phyloP scores from a whole-genome alignment of 2,329 filamentous ascomycete genomes.

The Arthrinium puccinioides region DNA sequence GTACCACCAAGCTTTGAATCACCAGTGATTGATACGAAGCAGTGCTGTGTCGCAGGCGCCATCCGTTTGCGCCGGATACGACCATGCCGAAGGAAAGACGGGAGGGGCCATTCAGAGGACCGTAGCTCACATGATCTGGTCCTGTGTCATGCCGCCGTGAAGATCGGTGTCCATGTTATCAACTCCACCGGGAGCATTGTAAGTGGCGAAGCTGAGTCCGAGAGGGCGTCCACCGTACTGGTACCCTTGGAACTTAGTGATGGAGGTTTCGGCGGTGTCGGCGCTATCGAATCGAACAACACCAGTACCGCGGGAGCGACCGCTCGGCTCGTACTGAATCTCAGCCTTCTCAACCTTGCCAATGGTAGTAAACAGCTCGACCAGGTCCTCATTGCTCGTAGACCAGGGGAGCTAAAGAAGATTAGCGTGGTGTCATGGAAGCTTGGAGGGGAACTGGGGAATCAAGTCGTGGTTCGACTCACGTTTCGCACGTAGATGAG shows the following conservation, averaged over 20 bases:
- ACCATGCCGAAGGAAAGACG: conserved; percentile 7
- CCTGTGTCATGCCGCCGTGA: conserved; percentile 75
- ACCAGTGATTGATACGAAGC: too few species aligned
- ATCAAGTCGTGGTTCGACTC: too few species aligned
- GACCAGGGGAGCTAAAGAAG: conserved; percentile 82
- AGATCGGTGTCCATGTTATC: conserved; percentile 82
- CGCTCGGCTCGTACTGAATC: conserved; percentile 96
- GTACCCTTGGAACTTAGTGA: conserved; percentile 95
- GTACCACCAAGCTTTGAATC: too few species aligned
- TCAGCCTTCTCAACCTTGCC: conserved; percentile 98
- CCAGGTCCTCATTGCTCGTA: conserved; percentile 93
- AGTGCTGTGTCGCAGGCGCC: too few species aligned
- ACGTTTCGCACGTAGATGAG: conserved; percentile 96
- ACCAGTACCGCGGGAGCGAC: conserved; percentile 87
- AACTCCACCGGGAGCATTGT: conserved; percentile 60
- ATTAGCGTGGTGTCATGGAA: conserved; percentile 14
- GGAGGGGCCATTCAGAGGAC: too few species aligned
- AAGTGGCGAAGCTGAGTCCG: conserved; percentile 89
- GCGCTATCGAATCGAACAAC: conserved; percentile 88
- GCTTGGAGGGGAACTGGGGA: background rate
- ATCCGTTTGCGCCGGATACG: too few species aligned
- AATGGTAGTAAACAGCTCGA: conserved; percentile 95
- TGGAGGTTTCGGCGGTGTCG: conserved; percentile 85
- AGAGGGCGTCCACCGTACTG: conserved; percentile 94
- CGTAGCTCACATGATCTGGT: conserved; percentile 98